Evolutionary conservation across 2,329 filamentous ascomycete species (phyloP).

Genomic region (Cytospora piceae): DNA sequence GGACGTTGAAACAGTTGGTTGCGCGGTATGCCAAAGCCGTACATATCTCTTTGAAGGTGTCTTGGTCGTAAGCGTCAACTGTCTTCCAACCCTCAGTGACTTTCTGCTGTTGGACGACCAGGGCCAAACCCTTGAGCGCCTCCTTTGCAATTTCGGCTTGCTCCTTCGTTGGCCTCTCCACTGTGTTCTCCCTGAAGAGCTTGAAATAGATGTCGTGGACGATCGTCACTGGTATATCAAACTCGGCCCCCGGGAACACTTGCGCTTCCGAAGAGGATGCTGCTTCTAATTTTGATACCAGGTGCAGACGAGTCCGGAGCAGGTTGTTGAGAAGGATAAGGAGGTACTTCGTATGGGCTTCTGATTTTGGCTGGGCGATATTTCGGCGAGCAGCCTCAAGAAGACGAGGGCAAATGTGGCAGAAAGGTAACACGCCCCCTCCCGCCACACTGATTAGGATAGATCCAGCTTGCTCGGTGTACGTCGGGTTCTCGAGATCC

Average conservation of each 20-base stretch:
- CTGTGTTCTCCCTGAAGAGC: conserved; percentile 41
- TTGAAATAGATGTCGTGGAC: conserved; percentile 50
- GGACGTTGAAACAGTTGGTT: conserved; percentile 25
- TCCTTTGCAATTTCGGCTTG: conserved; percentile 48
- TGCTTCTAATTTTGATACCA: conserved; percentile 24
- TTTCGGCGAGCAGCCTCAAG: conserved; percentile 54
- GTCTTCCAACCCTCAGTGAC: conserved; percentile 31
- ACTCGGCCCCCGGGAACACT: background rate
- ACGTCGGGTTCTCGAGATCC: conserved; percentile 54
- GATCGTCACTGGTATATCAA: conserved; percentile 36
- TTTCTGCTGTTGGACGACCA: conserved; percentile 48
- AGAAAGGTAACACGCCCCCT: conserved; percentile 55
- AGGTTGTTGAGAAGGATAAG: conserved; percentile 56
- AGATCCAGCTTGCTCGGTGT: conserved; percentile 49
- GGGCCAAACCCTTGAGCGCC: conserved; percentile 51
- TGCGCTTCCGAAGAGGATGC: conserved; percentile 8
- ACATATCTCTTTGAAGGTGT: conserved; percentile 31
- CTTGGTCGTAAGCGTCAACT: conserved; percentile 9
- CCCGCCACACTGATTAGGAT: conserved; percentile 28
- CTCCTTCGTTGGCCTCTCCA: conserved; percentile 40
- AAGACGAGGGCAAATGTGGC: conserved; percentile 50
- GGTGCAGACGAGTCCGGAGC: conserved; percentile 36
- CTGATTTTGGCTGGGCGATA: conserved; percentile 54
- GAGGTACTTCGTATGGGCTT: conserved; percentile 55
- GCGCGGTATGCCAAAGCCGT: conserved; percentile 37